Base-by-base conservation (phyloP, 2,329 filamentous ascomycete species). In the Bipolaris sorokiniana region DNA sequence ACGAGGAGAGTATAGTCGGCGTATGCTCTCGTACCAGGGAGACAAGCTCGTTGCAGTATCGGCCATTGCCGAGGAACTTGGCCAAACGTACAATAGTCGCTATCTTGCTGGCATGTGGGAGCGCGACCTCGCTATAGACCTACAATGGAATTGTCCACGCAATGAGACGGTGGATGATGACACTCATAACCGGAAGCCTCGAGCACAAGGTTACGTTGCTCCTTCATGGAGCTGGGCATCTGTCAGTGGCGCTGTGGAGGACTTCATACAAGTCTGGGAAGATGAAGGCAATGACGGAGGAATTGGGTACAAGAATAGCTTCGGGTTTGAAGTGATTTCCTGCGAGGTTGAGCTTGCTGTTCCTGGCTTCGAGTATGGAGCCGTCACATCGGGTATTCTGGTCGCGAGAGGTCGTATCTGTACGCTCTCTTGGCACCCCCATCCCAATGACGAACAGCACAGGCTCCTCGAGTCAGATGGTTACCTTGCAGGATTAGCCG, bases 221-320 rank as follows among this genome's bases (percentile, higher is more conserved):
- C 56, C 56, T 3, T 51, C 51, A 13, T 59, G 56, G 56, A 55
- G 51, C 26, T 59, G 56, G 56, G 56, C 56, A n/a, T 55, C 51
- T 11, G 50, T 56, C 7, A 34, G 48, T 2, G 37, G 46, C 10
- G 37, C 34, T 7, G 42, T 59, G 1, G 46, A 55, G 15, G 51
- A 59, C 36, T 59, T 54, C 31, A 22, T 47, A 5, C 38, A 46
- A 15, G 23, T 50, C 0, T 28, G 34, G 31, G 56, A 56, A 45
- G 52, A 53, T 6, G 56, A 51, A 16, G 47, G 23, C 3, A 16
- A 9, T 7, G 16, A 46, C 11, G 52, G 52, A 13, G 52, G 52
- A 5, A 23, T 42, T 40, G 52, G 52, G 7, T 38, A 37, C 22
- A 55, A 55, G 26, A 33, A 48, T 4, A 20, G 26, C 16, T 36